phyloP scores from a whole-genome alignment of 768 basidiomycete genomes.

The Calocybe cyanea region DNA sequence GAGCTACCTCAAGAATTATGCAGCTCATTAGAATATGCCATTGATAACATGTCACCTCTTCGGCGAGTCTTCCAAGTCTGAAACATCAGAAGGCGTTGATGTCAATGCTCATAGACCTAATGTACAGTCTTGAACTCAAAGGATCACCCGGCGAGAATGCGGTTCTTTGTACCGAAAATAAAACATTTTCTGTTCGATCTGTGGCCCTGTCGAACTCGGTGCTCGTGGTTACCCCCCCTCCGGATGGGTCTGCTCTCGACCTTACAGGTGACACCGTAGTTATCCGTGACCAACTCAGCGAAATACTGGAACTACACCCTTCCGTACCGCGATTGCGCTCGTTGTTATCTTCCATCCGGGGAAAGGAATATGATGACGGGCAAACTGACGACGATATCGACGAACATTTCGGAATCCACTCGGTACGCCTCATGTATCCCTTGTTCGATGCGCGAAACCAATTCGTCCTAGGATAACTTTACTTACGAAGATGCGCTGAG shows the following conservation, averaged over 20 bases:
- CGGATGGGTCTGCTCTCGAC: constrained; percentile 25
- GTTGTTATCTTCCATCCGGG: constrained; percentile 56
- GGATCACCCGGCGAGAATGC: constrained; percentile 82
- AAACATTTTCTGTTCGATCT: constrained; percentile 81
- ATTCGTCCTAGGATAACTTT: constrained; percentile 20
- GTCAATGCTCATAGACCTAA: constrained; percentile 13
- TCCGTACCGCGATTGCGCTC: constrained; percentile 75
- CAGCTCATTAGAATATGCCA: constrained; percentile 53
- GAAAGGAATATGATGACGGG: constrained; percentile 69
- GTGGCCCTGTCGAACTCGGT: constrained; percentile 89
- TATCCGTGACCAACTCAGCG: constrained; percentile 77
- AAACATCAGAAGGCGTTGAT: constrained; percentile 12
- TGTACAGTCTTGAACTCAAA: constrained; percentile 67
- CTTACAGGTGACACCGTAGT: constrained; percentile 45
- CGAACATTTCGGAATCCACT: constrained; percentile 14
- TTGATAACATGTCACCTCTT: constrained; percentile 26
- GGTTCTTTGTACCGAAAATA: constrained; percentile 78
- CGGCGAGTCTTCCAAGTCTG: constrained; percentile 22
- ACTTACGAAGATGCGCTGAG: constrained; percentile 60
- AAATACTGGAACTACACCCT: constrained; percentile 80
- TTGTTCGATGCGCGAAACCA: neutral
- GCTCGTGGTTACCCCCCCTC: constrained; percentile 60
- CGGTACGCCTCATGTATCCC: constrained; percentile 8
- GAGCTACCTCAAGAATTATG: constrained; percentile 73
- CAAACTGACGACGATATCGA: constrained; percentile 36